These are phyloP conservation scores for Suillus subalutaceus DNA, from an alignment of 768 basidiomycete species.

Conservation along the genomic window DNA sequence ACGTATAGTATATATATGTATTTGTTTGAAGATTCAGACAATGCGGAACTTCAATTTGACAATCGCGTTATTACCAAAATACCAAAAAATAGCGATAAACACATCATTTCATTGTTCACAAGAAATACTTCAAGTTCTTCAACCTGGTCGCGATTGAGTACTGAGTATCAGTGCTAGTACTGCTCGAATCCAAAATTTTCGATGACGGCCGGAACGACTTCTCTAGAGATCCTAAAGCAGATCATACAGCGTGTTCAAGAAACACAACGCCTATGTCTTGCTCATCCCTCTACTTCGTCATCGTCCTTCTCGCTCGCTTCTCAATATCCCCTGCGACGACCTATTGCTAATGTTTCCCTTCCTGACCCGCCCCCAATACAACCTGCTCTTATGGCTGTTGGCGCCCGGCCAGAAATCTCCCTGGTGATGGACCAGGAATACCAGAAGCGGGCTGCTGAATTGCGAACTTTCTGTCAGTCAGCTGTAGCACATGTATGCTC, in stretches of 20 bases:
- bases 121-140: neutral
- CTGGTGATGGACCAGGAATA: constrained; percentile 10
- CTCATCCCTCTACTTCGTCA: neutral
- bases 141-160: too few relatives aligned
- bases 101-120: neutral
- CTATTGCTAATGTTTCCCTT: neutral
- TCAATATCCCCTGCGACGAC: neutral
- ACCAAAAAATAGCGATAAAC: neutral
- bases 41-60: constrained; percentile 12
- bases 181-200: neutral
- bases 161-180: too few relatives aligned
- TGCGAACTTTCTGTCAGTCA: neutral
- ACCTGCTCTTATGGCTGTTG: neutral
- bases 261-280: neutral
- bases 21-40: constrained; percentile 9
- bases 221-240: neutral
- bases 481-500: neutral
- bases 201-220: neutral
- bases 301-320: neutral
- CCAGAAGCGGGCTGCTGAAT: constrained; percentile 11
- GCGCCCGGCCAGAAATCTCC: neutral
- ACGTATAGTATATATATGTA: too few relatives aligned
- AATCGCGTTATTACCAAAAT: neutral
- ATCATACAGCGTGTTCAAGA: rapidly evolving
- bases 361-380: constrained; percentile 14